phyloP scores from a whole-genome alignment of 2,329 filamentous ascomycete genomes.

The Eutypella sp. region DNA sequence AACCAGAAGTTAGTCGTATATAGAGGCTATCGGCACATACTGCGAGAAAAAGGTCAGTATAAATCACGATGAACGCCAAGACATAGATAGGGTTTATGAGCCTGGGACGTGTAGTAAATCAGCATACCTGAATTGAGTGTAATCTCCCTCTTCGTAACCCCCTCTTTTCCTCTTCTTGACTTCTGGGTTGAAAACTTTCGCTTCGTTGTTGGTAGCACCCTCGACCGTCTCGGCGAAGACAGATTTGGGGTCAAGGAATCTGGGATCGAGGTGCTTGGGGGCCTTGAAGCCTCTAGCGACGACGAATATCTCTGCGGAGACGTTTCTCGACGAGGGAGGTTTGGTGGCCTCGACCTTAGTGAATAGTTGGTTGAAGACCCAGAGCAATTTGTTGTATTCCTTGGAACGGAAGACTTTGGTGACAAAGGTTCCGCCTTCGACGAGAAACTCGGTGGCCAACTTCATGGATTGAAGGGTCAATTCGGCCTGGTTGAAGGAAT shows the following conservation, averaged over 20 bases:
- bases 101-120: too few species aligned
- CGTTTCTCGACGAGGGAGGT: conserved; percentile 89
- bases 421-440: conserved; percentile 86
- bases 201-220: conserved; percentile 87
- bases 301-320: conserved; percentile 97
- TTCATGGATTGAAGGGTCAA: conserved; percentile 86
- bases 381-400: conserved; percentile 91
- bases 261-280: conserved; percentile 86
- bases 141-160: conserved; percentile 96
- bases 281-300: conserved; percentile 95
- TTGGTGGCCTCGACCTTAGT: conserved; percentile 95
- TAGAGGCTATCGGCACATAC: too few species aligned
- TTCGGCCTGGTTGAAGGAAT: conserved; percentile 96
- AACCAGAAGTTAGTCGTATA: background rate
- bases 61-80: too few species aligned
- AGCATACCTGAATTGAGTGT: conserved; percentile 68
- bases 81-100: too few species aligned
- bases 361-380: conserved; percentile 98
- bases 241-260: conserved; percentile 80
- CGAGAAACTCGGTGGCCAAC: conserved; percentile 87
- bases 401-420: conserved; percentile 98
- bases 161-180: conserved; percentile 96
- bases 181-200: conserved; percentile 96
- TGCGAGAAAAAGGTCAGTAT: too few species aligned
- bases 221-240: conserved; percentile 92